These are phyloP conservation scores for Punctularia strigosozonata DNA, from an alignment of 768 basidiomycete genomes.

Conservation along the genomic window DNA sequence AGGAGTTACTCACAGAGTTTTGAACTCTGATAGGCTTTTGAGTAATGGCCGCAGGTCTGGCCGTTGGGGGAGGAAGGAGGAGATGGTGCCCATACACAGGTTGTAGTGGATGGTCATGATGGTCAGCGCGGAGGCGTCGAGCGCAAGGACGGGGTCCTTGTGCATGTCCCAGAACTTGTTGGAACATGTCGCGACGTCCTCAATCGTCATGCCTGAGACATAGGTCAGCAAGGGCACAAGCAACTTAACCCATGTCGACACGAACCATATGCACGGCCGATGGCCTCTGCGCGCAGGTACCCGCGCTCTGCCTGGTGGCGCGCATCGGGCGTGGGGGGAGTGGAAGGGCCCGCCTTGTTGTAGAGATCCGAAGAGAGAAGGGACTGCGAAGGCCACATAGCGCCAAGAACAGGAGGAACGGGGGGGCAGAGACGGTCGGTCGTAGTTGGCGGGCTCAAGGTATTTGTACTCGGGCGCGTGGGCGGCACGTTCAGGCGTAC, in stretches of 20 bases:
- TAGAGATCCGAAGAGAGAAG: no score
- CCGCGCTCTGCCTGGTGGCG: neutral
- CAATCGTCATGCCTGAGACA: slow-evolving; percentile 13
- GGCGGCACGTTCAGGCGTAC: no score
- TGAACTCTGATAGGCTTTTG: slow-evolving; percentile 18
- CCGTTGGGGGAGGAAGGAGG: slow-evolving; percentile 13
- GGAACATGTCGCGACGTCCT: slow-evolving; percentile 21
- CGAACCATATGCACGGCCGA: neutral
- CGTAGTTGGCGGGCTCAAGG: no score
- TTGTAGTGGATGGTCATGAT: slow-evolving; percentile 28
- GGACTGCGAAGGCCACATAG: no score
- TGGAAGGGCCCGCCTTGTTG: no score
- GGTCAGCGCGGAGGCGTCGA: slow-evolving; percentile 21
- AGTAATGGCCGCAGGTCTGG: slow-evolving; percentile 15
- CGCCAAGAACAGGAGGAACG: no score
- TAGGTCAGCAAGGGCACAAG: neutral
- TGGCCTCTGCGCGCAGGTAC: neutral
- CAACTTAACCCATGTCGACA: neutral
- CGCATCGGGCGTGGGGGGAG: no score
- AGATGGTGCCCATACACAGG: slow-evolving; percentile 25
- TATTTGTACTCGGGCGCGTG: no score
- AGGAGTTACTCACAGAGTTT: slow-evolving; percentile 15
- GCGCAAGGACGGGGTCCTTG: slow-evolving; percentile 17
- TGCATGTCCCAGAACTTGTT: slow-evolving; percentile 27
- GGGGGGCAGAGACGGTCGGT: no score